Base-by-base conservation (phyloP, 2,329 filamentous ascomycete species). In the Colletotrichum lini region DNA sequence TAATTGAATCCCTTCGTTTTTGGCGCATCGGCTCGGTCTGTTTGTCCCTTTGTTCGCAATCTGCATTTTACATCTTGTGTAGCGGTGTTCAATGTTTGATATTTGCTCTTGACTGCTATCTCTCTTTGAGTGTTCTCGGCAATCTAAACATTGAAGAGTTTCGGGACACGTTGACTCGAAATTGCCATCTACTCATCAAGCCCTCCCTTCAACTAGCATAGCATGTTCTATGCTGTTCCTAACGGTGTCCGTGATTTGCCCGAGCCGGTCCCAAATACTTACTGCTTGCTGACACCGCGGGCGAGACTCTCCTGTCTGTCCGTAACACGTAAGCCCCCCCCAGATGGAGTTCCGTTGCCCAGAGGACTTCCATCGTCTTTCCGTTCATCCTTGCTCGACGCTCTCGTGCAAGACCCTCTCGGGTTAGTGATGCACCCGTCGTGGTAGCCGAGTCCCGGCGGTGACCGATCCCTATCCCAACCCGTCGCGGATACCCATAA, bases 1-100 rank as follows among this genome's bases (percentile, higher is more conserved):
- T 72, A 69, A 64, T 69, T 13, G 40, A 38, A 54, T 59, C 44
- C 69, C 26, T 68, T 69, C 53, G 53, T 38, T 69, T 69, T 72
- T 69, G 65, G 45, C 53, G 16, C 26, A 23, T 40, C 56, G 21
- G 13, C 21, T 7, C 8, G 40, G 21, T 10, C 35, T 1, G 35
- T 9, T 21, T 18, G 26, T 10, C 9, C 16, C 2, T 56, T 10
- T 45, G 21, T n/a, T 13, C 10, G 35, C 7, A 2, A n/a, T 2
- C 4, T n/a, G 15, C 8, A 13, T 42, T 1, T 30, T 16, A 7
- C 13, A 26, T 26, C 2, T 26, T 15, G 54, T 44, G 35, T 38
- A 38, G 9, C 8, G 35, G 35, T 38, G 35, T 38, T 38, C 35
- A 38, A 8, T 3, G 9, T 10, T 38, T 38, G 35, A 38, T 38